A percentile compares a stretch with the other conserved stretches of the same genome.
phyloP scores from a whole-genome alignment of 2,329 filamentous ascomycete species.

The Sporothrix euskadiensis region DNA sequence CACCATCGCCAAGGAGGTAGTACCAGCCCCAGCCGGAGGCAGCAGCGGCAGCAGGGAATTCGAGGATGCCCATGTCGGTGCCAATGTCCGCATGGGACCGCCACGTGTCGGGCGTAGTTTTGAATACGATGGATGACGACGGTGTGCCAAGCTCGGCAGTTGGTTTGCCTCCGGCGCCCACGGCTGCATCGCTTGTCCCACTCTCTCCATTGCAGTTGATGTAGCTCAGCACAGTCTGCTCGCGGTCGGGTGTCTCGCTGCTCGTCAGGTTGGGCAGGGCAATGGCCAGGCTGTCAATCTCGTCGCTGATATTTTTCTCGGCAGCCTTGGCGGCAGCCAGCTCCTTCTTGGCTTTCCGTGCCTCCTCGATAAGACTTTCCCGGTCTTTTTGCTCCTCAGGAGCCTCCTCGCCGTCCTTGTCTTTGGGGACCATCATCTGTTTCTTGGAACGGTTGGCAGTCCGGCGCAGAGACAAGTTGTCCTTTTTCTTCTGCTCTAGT shows the following conservation, averaged over 20 bases:
- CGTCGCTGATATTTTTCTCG: slow-evolving; percentile 59
- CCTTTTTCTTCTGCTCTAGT: slow-evolving; percentile 61
- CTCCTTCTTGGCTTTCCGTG: slow-evolving; percentile 62
- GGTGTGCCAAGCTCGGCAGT: slow-evolving; percentile 18
- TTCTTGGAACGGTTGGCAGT: slow-evolving; percentile 62
- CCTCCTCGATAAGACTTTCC: slow-evolving; percentile 59
- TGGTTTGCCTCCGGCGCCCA: slow-evolving; percentile 29
- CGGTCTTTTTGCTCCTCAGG: slow-evolving; percentile 33
- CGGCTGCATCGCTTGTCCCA: neutral
- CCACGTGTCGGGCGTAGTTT: slow-evolving; percentile 51
- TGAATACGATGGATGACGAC: slow-evolving; percentile 23
- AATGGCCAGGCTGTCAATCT: slow-evolving; percentile 74
- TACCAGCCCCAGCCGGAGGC: slow-evolving; percentile 98
- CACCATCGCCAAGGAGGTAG: slow-evolving; percentile 87
- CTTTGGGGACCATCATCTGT: slow-evolving; percentile 43
- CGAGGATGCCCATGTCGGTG: slow-evolving; percentile 79
- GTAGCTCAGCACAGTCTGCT: slow-evolving; percentile 68
- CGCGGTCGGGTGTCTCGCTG: slow-evolving; percentile 69
- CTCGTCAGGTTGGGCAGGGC: slow-evolving; percentile 86
- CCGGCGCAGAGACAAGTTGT: slow-evolving; percentile 63
- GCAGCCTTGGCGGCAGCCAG: slow-evolving; percentile 61
- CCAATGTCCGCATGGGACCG: slow-evolving; percentile 86
- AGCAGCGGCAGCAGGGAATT: slow-evolving; percentile 79
- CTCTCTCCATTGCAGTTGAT: slow-evolving; percentile 66
- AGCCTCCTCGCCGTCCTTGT: neutral